Evolutionary conservation across 768 basidiomycete species (phyloP), one percentile per base, ranked within the genome.

Genomic region (Grammothele lineata): DNA sequence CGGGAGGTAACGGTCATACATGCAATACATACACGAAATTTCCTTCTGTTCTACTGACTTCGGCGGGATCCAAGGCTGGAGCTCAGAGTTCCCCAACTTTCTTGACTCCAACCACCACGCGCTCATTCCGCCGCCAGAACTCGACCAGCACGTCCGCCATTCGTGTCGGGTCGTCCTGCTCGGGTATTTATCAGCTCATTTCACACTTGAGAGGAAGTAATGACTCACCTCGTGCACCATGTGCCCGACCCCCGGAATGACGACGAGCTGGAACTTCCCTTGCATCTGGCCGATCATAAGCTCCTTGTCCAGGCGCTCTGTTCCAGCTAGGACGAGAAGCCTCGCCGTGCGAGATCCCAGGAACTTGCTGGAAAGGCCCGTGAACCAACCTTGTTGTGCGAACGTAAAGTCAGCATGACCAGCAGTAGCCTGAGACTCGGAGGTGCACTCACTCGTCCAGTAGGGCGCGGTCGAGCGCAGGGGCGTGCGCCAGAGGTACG

Each of bases 321-420:
- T 83, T 0, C 94, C 95, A 0, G 96, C 96, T 14, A 99, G 72
- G 8, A 98, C 78, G 19, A 99, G 78, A 22, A 99, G 68, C 23
- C 94, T 82, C 0, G 94, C 95, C 0, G 90, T 79, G 12, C 85
- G 79, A 0, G 82, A 79, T 0, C 75, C 66, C 1, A 98, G 74
- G 66, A 99, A 99, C 19, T 75, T 74, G n/a, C 64, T 66, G 3
- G 92, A 94, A 1, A 99, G 73, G 0, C 83, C 83, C 10, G 73
- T 71, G 66, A 97, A 99, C 96, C 96, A 99, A 53, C 86, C 95
- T 96, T n/a, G n/a, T n/a, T n/a, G n/a, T n/a, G n/a, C n/a, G n/a
- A n/a, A n/a, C n/a, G n/a, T n/a, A n/a, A n/a, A n/a, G n/a, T n/a
- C n/a, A n/a, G n/a, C n/a, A n/a, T n/a, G n/a, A n/a, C n/a, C n/a